These are phyloP conservation scores for Clarireedia homoeocarpa DNA, from an alignment of 2,329 filamentous ascomycete species.

Conservation along the genomic window DNA sequence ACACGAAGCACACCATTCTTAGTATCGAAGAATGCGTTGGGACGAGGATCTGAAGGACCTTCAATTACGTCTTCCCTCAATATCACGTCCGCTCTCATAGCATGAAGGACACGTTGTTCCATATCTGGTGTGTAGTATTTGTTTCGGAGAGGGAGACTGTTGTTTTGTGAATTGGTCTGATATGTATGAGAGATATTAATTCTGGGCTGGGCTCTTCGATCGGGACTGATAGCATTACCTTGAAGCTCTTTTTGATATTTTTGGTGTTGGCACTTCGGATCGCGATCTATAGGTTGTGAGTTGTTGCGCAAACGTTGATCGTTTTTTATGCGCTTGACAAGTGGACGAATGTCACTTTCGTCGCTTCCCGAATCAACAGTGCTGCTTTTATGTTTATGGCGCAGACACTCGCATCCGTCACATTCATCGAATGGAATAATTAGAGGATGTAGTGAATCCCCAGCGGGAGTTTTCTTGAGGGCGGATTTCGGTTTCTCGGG, in stretches of 20 bases:
- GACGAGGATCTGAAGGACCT: slow-evolving; percentile 42
- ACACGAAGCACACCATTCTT: slow-evolving; percentile 45
- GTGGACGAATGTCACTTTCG: neutral
- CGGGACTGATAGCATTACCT: neutral
- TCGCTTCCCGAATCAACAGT: slow-evolving; percentile 1
- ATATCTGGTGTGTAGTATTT: neutral
- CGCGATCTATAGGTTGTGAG: neutral
- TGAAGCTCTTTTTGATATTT: neutral
- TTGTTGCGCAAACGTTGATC: neutral
- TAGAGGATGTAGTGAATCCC: neutral
- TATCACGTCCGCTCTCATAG: slow-evolving; percentile 9
- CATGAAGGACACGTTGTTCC: slow-evolving; percentile 1
- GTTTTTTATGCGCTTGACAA: neutral
- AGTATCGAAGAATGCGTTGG: slow-evolving; percentile 53
- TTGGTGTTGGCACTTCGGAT: neutral
- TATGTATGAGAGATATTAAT: neutral
- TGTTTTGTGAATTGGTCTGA: neutral
- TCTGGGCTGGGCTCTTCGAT: neutral
- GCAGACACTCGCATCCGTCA: neutral
- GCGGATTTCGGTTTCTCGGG: slow-evolving; percentile 4
- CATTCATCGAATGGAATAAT: neutral
- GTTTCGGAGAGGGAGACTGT: neutral
- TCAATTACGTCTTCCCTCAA: slow-evolving; percentile 48
- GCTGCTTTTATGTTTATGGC: slow-evolving; percentile 2
- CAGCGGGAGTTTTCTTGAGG: neutral